phyloP scores from a whole-genome alignment of 2,329 filamentous ascomycete genomes.

The Xylariaceae sp. region DNA sequence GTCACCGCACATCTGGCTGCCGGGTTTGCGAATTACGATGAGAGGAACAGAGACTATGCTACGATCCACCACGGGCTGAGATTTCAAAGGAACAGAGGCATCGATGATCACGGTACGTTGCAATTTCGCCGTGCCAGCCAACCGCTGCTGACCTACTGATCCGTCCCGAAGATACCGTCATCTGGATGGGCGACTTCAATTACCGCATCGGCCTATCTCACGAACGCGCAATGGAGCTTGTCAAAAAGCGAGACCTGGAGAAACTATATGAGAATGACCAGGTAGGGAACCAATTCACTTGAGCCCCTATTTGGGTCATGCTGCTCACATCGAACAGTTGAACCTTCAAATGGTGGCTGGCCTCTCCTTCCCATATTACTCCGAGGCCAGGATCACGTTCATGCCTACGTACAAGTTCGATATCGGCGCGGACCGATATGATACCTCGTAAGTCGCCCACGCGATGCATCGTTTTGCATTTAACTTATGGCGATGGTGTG shows the following conservation, averaged over 20 bases:
- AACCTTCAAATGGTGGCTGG: constrained; percentile 96
- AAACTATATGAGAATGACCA: constrained; percentile 89
- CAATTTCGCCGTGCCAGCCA: background rate
- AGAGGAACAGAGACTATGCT: constrained; percentile 86
- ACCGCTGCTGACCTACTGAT: constrained; percentile 12
- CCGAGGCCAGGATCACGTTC: constrained; percentile 82
- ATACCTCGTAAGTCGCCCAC: constrained; percentile 65
- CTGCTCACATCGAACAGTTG: constrained; percentile 45
- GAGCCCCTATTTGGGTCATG: background rate
- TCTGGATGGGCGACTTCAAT: constrained; percentile 98
- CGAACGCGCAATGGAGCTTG: constrained; percentile 69
- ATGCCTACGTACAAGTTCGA: constrained; percentile 95
- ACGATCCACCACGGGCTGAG: constrained; percentile 82
- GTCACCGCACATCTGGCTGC: constrained; percentile 95
- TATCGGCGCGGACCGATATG: constrained; percentile 79
- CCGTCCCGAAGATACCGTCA: constrained; percentile 55
- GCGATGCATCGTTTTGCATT: background rate
- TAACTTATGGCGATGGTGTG: constrained; percentile 27
- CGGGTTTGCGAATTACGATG: constrained; percentile 94
- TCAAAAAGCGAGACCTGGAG: constrained; percentile 67
- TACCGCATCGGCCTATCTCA: constrained; percentile 85
- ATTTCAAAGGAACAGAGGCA: constrained; percentile 85
- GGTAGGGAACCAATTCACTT: constrained; percentile 35
- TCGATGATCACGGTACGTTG: constrained; percentile 74
- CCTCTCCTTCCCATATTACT: constrained; percentile 84